Percentiles rank a stretch among this genome's conserved stretches.
phyloP scores from a whole-genome alignment of 208 protist species.

The Acanthamoeba healyi region DNA sequence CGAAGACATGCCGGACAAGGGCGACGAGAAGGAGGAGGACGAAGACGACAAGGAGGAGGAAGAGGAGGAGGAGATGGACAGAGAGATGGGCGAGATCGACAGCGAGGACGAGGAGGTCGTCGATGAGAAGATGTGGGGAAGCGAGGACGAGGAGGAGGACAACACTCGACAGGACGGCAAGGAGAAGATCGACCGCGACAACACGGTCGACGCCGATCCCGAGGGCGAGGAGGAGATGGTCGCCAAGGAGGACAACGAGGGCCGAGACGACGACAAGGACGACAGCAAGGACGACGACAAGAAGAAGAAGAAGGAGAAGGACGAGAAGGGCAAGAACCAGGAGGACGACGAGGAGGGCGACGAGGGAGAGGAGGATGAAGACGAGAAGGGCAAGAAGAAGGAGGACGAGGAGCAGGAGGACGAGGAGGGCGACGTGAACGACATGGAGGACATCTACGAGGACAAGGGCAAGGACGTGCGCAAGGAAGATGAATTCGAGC shows the following conservation, averaged over 20 bases:
- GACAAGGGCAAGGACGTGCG: conserved; percentile 83
- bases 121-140: conserved; percentile 91
- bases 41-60: conserved; percentile 87
- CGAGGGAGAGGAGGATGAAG: conserved; percentile 21
- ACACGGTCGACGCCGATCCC: conserved; percentile 85
- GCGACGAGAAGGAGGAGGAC: conserved; percentile 87
- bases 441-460: conserved; percentile 80
- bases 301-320: conserved; percentile 15
- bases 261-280: conserved; percentile 90
- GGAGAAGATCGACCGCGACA: conserved; percentile 90
- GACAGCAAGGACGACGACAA: conserved; percentile 91
- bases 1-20: conserved; percentile 85
- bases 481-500: conserved; percentile 84
- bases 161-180: conserved; percentile 85
- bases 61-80: conserved; percentile 86
- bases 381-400: conserved; percentile 85
- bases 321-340: conserved; percentile 84
- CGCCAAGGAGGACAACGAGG: conserved; percentile 84
- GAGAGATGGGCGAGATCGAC: conserved; percentile 89
- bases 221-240: conserved; percentile 75
- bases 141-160: conserved; percentile 89
- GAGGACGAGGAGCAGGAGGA: conserved; percentile 85
- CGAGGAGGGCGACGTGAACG: conserved; percentile 60
- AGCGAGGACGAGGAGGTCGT: conserved; percentile 88
- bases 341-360: conserved; percentile 90